Evolutionary conservation across 495 filamentous ascomycete species (phyloP).

Genomic region (Elaphomyces granulatus): DNA sequence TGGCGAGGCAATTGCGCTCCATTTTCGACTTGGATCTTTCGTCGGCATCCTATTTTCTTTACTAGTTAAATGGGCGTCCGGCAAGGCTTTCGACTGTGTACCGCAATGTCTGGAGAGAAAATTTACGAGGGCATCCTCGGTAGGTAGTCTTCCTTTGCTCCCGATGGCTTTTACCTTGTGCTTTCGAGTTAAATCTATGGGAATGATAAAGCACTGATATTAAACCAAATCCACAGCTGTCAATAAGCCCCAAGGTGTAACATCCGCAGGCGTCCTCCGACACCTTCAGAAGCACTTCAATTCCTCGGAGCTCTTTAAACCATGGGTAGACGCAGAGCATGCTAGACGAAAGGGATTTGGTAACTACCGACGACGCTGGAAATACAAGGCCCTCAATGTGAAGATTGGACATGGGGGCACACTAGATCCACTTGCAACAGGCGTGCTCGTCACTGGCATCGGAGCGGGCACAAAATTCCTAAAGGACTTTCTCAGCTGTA

Average conservation of each 20-base stretch:
- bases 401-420: constrained; percentile 97
- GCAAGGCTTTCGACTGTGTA: constrained; percentile 18
- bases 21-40: no score
- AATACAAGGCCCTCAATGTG: constrained; percentile 45
- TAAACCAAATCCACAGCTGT: constrained; percentile 66
- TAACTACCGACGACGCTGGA: constrained; percentile 36
- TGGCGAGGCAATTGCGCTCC: no score
- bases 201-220: no score
- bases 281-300: constrained; percentile 70
- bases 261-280: constrained; percentile 78
- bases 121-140: constrained; percentile 65
- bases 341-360: constrained; percentile 34
- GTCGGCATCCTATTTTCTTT: no score
- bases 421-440: constrained; percentile 84
- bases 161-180: no score
- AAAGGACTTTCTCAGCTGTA: constrained; percentile 63
- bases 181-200: no score
- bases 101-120: constrained; percentile 43
- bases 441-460: constrained; percentile 77
- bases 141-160: constrained; percentile 14
- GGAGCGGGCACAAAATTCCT: constrained; percentile 80
- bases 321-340: constrained; percentile 51
- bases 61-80: no score
- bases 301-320: constrained; percentile 58
- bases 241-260: constrained; percentile 76